Percentiles rank a stretch among this genome's conserved stretches.
phyloP scores from a whole-genome alignment of 2,329 filamentous ascomycete species.

The Microsporum audouinii region DNA sequence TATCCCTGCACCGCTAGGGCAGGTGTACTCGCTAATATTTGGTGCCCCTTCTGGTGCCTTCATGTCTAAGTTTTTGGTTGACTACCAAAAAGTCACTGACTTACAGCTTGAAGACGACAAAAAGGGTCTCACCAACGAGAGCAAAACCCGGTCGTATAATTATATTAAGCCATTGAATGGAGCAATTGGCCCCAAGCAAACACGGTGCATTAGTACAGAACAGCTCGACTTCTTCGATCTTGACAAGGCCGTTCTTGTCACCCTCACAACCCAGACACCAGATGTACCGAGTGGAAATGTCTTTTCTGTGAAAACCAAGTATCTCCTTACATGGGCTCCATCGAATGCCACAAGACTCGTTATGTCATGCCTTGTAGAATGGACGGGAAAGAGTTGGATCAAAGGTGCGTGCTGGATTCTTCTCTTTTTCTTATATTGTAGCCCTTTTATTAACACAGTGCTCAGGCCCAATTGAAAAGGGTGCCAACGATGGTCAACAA shows the following conservation, averaged over 20 bases:
- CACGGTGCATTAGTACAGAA: conserved; percentile 83
- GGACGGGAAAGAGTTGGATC: conserved; percentile 96
- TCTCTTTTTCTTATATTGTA: not conserved
- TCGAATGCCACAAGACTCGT: conserved; percentile 74
- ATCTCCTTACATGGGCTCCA: conserved; percentile 86
- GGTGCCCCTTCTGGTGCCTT: conserved; percentile 67
- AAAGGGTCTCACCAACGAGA: conserved; percentile 62
- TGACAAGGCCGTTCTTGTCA: conserved; percentile 76
- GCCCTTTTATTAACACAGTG: not conserved
- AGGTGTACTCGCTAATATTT: conserved; percentile 81
- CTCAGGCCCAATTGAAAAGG: conserved; percentile 86
- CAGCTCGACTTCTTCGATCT: conserved; percentile 73
- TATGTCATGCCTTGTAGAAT: conserved; percentile 84
- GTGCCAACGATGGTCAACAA: conserved; percentile 77
- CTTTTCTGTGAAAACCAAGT: conserved; percentile 85
- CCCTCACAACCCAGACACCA: conserved; percentile 73
- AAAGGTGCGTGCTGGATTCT: conserved; percentile 52
- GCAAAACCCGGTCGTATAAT: conserved; percentile 60
- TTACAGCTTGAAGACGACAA: conserved; percentile 73
- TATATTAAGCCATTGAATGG: conserved; percentile 86
- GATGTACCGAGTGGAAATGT: conserved; percentile 91
- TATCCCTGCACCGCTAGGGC: conserved; percentile 77
- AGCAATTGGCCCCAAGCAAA: conserved; percentile 82
- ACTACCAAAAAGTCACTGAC: conserved; percentile 83
- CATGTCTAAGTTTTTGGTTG: conserved; percentile 74